Evolutionary conservation across 2,329 filamentous ascomycete genomes (phyloP).

Genomic region (Sclerotinia spermophila): DNA sequence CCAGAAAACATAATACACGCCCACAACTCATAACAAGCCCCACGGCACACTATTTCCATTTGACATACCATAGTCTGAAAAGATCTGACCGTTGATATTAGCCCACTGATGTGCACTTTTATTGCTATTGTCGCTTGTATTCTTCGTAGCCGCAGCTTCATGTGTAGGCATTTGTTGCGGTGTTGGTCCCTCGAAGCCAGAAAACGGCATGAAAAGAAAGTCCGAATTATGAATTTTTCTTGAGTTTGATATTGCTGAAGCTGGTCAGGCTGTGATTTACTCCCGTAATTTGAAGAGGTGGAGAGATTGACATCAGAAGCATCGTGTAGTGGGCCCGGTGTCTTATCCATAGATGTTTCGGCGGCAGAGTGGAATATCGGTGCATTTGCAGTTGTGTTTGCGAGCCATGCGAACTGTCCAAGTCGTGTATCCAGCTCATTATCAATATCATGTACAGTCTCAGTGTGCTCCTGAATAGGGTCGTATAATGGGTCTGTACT

Average conservation of each 20-base stretch:
- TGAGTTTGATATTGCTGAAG: neutral
- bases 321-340: neutral
- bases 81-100: neutral
- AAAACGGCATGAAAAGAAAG: neutral
- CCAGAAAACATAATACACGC: neutral
- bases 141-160: neutral
- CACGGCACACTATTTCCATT: neutral
- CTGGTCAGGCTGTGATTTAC: neutral
- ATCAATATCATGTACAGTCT: neutral
- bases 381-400: neutral
- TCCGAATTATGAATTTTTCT: neutral
- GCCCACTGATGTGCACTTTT: neutral
- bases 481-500: neutral
- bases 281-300: neutral
- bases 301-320: neutral
- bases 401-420: neutral
- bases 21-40: neutral
- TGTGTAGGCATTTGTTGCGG: neutral
- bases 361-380: neutral
- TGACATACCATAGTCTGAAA: neutral
- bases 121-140: neutral
- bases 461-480: neutral
- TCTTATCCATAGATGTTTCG: neutral
- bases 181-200: neutral
- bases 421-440: neutral